Evolutionary conservation across 495 filamentous ascomycete genomes (phyloP), one percentile per base, ranked within the genome.

Genomic region (Trichoderma asperelloides): DNA sequence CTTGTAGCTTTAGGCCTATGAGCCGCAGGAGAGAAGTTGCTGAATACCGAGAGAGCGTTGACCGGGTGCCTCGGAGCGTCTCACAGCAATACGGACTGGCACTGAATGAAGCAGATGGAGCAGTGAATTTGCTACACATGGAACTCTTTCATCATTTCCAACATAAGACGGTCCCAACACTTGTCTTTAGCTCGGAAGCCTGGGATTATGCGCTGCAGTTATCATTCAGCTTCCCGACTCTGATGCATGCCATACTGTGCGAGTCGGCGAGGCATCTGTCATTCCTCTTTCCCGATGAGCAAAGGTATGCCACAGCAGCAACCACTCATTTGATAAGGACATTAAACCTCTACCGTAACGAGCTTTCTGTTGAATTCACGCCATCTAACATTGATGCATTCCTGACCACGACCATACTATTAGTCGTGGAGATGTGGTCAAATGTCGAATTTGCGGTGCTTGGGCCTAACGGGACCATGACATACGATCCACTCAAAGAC

Each of bases 371-470:
- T 12, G 16, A 45, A 18, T 18, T 45, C 11, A 45, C 41, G 2
- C 41, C 41, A 12, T 45, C 41, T 12, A 45, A 45, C 41, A 12
- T 45, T 5, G 41, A 45, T 45, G 41, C 41, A 45, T 15, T 45
- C 41, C 13, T 45, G 41, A 18, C 18, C 11, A 45, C 41, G 4
- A 45, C 69, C 1, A 18, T 57, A 1, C 57, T 70, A 41, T 21
- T 70, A 21, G 63, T 65, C 23, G 65, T 68, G 45, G 69, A 68
- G 30, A 70, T 67, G 25, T 70, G 69, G 69, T 68, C 45, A 3
- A 70, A 68, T 64, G 21, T 39, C 18, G 69, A 70, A 11, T 70
- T 64, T 51, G 40, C 33, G 28, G 11, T 65, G 37, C 30, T 63
- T 23, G 23, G 9, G 21, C 45, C 30, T 57, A 47, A 65, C n/a